Evolutionary conservation across 169 alveolate species (phyloP).

Genomic region (Cryptosporidium baileyi): DNA sequence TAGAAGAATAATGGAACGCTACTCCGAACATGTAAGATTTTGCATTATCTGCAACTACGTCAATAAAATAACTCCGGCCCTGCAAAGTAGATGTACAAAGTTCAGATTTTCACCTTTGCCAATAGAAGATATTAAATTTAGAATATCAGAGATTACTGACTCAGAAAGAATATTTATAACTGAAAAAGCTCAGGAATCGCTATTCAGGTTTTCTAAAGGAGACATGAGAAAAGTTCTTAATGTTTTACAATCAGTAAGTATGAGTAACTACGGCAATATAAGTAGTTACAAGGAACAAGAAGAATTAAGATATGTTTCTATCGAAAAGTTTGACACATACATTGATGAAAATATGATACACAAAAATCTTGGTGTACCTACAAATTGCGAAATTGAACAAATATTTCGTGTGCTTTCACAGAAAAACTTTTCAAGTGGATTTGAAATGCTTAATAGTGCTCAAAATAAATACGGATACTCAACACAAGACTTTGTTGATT

Average conservation of each 20-base stretch:
- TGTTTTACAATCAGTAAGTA: conserved; percentile 89
- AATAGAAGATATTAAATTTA: conserved; percentile 79
- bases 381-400: conserved; percentile 82
- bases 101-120: conserved; percentile 91
- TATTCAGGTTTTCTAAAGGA: conserved; percentile 92
- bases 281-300: not conserved
- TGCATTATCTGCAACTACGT: conserved; percentile 96
- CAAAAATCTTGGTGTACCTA: conserved; percentile 88
- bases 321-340: conserved; percentile 3
- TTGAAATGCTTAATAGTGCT: conserved; percentile 75
- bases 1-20: conserved; percentile 97
- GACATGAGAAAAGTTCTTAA: conserved; percentile 98
- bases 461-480: conserved; percentile 86
- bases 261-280: conserved; percentile 76
- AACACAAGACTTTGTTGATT: conserved; percentile 85
- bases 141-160: conserved; percentile 85
- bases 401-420: conserved; percentile 78
- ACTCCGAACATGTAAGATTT: conserved; percentile 94
- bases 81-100: conserved; percentile 96
- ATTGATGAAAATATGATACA: conserved; percentile 83
- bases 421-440: conserved; percentile 80
- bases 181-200: conserved; percentile 85
- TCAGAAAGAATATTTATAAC: conserved; percentile 85
- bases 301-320: conserved; percentile 18
- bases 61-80: conserved; percentile 94